Evolutionary conservation across 352 stramenopile species (phyloP), one percentile per base, ranked within the genome.

Genomic region (Bremia lactucae): DNA sequence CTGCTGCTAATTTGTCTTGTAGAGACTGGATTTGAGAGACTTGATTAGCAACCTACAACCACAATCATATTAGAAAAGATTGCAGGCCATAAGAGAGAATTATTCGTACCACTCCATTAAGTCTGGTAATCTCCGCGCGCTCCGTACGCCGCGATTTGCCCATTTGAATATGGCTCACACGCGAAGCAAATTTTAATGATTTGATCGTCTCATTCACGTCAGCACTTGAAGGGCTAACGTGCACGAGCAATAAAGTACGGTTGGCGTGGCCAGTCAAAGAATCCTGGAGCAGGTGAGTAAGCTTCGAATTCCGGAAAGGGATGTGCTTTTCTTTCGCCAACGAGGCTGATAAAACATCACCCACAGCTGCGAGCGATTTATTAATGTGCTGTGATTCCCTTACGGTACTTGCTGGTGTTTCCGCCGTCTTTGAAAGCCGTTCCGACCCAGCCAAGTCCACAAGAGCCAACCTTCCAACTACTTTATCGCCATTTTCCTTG

Each of bases 211-310:
- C 77, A 24, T 46, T 75, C 11, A 78, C 68, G 26, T 89, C 69
- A 0, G 28, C 29, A 20, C 52, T 61, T 19, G 24, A 59, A 0
- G 76, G 62, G 20, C 65, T 82, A 26, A 89, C 69, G 26, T 89
- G 77, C 2, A 87, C 64, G 2, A 89, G 41, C 40, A 89, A 44
- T 16, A 89, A 44, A 26, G 65, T 68, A 16, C 65, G 62, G 36
- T 56, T 76, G 1, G 53, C 29, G 10, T 50, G 61, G 6, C 68
- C 66, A 36, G 49, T 47, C 8, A 89, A 44, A 20, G 73, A 84
- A 31, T 89, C 75, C 41, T 90, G 80, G 20, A 93, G 55, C 46
- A 93, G 45, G 46, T 89, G 74, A 14, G 81, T 93, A 16, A 93
- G 67, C 55, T 93, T 93, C 8, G 75, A 84, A 41, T 93, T 90